Evolutionary conservation across 1,284 basidiomycete species (phyloP).

Genomic region (Leccinum subrobustum): DNA sequence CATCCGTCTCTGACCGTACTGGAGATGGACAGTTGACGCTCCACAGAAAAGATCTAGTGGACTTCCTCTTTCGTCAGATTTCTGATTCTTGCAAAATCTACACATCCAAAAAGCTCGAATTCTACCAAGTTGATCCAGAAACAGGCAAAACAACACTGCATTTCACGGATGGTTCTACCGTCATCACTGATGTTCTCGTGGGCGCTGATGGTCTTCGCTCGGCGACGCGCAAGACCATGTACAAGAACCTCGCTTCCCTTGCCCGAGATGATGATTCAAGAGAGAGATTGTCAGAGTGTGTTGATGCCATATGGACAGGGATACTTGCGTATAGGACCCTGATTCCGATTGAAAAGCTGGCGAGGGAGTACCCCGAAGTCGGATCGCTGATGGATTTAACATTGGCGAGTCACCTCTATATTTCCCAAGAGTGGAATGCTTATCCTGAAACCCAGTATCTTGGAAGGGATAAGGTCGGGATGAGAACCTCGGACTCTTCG

Average conservation of each 20-base stretch:
- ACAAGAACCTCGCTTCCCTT: slow-evolving; percentile 11
- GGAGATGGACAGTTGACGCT: slow-evolving; percentile 28
- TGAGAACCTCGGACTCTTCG: not conserved
- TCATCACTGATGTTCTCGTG: slow-evolving; percentile 36
- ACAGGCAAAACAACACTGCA: slow-evolving; percentile 22
- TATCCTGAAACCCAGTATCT: slow-evolving; percentile 35
- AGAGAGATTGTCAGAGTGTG: slow-evolving; percentile 8
- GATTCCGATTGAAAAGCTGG: slow-evolving; percentile 13
- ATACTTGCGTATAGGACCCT: slow-evolving; percentile 19
- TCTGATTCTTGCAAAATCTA: slow-evolving; percentile 31
- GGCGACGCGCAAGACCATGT: slow-evolving; percentile 24
- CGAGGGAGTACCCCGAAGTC: slow-evolving; percentile 34
- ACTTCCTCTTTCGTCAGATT: slow-evolving; percentile 32
- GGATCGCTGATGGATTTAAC: slow-evolving; percentile 34
- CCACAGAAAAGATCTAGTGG: slow-evolving; percentile 36
- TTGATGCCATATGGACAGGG: slow-evolving; percentile 25
- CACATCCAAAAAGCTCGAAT: slow-evolving; percentile 31
- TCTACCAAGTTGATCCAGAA: slow-evolving; percentile 20
- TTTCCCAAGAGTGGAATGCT: not conserved
- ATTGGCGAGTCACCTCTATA: slow-evolving; percentile 28
- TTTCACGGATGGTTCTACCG: slow-evolving; percentile 35
- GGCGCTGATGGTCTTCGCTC: slow-evolving; percentile 32
- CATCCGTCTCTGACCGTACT: not conserved
- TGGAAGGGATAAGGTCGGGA: slow-evolving; percentile 43
- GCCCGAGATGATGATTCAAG: slow-evolving; percentile 4